Base-by-base conservation (phyloP, 108 stramenopile genomes). In the Nannochloropsis oceanica region DNA sequence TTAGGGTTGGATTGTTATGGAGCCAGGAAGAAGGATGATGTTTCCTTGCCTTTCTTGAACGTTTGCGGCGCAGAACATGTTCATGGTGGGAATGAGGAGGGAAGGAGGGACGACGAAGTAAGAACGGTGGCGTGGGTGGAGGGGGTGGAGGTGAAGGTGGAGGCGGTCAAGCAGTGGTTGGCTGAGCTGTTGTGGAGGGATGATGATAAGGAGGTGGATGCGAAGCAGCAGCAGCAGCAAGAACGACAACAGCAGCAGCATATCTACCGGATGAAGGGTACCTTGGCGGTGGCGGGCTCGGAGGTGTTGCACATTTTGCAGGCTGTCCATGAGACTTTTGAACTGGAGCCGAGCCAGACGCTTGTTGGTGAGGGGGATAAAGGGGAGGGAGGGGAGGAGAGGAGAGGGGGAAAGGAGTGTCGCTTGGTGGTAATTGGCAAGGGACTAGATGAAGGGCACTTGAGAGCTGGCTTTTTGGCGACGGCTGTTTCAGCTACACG, bases 231-330 rank as follows among this genome's bases (percentile, higher is more conserved):
- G 80, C 59, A n/a, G 59, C 22, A 73, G 2, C 22, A 73, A 18
- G 20, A 42, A 12, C 11, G 13, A 10, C 83, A 26, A 46, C 43
- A 27, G n/a, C 20, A 43, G n/a, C 43, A 94, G 86, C 93, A 93
- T 13, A 93, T 98, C 44, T 97, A 94, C 85, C 93, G 79, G 80
- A 95, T 91, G 92, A 97, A 93, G 81, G 96, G 82, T 93, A 95
- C 96, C 92, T 94, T 85, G 89, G 93, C 79, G 89, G 91, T 88
- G 92, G 94, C 43, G 89, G 95, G 42, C 89, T 89, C 82, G 80
- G 91, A 92, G 12, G 84, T 94, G 84, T 94, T 95, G 93, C 96
- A 95, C 85, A 93, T 98, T 81, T 95, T 97, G 82, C 96, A 98
- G 88, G 96, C 96, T 46, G 96, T 98, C 34, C 94, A 94, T 18